Evolutionary conservation across 2,329 filamentous ascomycete species (phyloP).

Genomic region (Fusarium haematococcum): DNA sequence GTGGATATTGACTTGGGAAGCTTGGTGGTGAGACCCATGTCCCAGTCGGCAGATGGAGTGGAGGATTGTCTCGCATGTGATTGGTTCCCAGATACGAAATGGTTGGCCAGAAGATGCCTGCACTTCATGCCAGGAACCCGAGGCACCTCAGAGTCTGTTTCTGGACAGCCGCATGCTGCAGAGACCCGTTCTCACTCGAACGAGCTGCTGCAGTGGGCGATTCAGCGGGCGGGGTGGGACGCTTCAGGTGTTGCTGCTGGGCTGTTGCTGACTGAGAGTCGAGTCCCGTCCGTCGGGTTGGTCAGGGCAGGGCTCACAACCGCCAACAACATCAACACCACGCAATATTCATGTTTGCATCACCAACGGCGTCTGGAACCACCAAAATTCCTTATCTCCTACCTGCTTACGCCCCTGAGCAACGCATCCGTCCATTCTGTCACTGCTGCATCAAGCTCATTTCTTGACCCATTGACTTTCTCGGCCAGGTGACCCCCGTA

Average conservation of each 20-base stretch:
- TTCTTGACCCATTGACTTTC: conserved; percentile 7
- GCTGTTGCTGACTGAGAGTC: not conserved
- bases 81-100: not conserved
- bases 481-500: conserved; percentile 27
- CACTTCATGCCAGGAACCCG: conserved; percentile 37
- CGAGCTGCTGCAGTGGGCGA: conserved; percentile 2
- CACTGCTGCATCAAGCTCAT: conserved; percentile 32
- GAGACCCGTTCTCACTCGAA: conserved; percentile 7
- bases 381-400: not conserved
- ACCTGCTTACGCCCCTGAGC: conserved; percentile 17
- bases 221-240: not conserved
- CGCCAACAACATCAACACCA: not conserved
- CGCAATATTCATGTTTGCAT: conserved; percentile 1
- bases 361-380: conserved; percentile 1
- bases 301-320: not conserved
- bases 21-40: conserved; percentile 14
- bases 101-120: conserved; percentile 19
- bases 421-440: not conserved
- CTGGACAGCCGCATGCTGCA: conserved; percentile 32
- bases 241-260: not conserved
- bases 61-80: not conserved
- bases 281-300: not conserved
- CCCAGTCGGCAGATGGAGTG: not conserved
- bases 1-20: conserved; percentile 6
- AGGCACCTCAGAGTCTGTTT: conserved; percentile 27